These are phyloP conservation scores for Trichoderma erinaceum DNA, from an alignment of 495 filamentous ascomycete species.

Conservation along the genomic window DNA sequence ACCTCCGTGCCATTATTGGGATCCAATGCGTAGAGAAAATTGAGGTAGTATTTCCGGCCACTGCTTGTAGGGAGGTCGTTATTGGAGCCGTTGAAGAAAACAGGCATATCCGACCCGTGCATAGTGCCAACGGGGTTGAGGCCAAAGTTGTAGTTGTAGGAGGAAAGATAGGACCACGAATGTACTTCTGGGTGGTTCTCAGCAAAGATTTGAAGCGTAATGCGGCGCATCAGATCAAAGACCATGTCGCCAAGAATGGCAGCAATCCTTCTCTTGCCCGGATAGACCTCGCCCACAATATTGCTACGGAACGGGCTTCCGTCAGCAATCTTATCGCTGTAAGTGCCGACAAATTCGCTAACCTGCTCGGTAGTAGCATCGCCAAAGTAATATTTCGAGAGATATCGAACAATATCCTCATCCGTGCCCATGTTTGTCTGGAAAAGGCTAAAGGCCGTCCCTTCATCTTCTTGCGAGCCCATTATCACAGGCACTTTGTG, in stretches of 20 bases:
- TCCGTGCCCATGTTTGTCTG: slow-evolving; percentile 47
- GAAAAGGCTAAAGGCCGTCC: slow-evolving; percentile 40
- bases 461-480: slow-evolving; percentile 36
- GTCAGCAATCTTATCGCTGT: slow-evolving; percentile 32
- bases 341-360: slow-evolving; percentile 37
- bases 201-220: slow-evolving; percentile 35
- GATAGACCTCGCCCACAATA: slow-evolving; percentile 47
- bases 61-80: slow-evolving; percentile 37
- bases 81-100: slow-evolving; percentile 42
- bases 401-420: slow-evolving; percentile 40
- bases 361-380: slow-evolving; percentile 27
- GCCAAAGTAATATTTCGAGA: slow-evolving; percentile 38
- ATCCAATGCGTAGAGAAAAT: slow-evolving; percentile 47
- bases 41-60: slow-evolving; percentile 46
- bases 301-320: slow-evolving; percentile 51
- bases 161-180: slow-evolving; percentile 51
- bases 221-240: slow-evolving; percentile 46
- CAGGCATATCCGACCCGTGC: slow-evolving; percentile 49
- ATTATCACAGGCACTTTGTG: slow-evolving; percentile 30
- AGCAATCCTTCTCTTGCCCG: slow-evolving; percentile 55
- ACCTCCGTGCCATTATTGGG: slow-evolving; percentile 31
- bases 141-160: slow-evolving; percentile 49
- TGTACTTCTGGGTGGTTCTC: slow-evolving; percentile 29
- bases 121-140: slow-evolving; percentile 42
- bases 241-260: slow-evolving; percentile 52